Percentiles rank a stretch among this genome's conserved stretches.
These are phyloP conservation scores for Zymoseptoria brevis DNA, from an alignment of 2,329 filamentous ascomycete genomes.

Conservation along the genomic window DNA sequence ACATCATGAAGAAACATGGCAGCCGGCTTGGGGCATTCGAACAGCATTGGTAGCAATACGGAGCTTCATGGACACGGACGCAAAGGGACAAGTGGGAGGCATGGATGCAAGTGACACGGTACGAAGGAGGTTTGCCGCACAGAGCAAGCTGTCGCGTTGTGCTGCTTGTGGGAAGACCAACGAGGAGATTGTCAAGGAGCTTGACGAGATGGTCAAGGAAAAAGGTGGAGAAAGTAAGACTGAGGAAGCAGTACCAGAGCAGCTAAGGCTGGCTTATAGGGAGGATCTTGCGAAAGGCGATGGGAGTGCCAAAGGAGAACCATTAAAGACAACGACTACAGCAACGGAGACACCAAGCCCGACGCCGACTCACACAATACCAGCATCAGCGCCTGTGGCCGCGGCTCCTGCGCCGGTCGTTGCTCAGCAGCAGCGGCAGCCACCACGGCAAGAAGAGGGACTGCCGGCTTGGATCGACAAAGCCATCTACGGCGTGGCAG, in stretches of 20 bases:
- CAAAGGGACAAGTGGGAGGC: constrained; percentile 81
- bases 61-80: constrained; percentile 88
- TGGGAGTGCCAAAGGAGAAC: constrained; percentile 12
- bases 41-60: constrained; percentile 75
- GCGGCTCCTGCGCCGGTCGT: constrained; percentile 5
- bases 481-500: constrained; percentile 64
- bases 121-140: constrained; percentile 59
- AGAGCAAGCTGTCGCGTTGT: constrained; percentile 62
- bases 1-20: constrained; percentile 97
- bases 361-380: constrained; percentile 1
- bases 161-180: constrained; percentile 62
- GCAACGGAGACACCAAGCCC: constrained; percentile 1
- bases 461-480: constrained; percentile 73
- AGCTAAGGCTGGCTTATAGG: constrained; percentile 59
- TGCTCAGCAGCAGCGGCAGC: constrained; percentile 5
- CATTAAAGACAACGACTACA: constrained; percentile 4
- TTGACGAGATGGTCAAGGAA: constrained; percentile 50
- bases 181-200: constrained; percentile 63
- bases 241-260: constrained; percentile 44
- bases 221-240: constrained; percentile 35
- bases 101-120: constrained; percentile 66
- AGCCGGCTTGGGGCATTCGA: constrained; percentile 92
- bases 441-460: constrained; percentile 35
- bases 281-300: constrained; percentile 55
- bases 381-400: constrained; percentile 9